Evolutionary conservation across 129 eudicot genomes (phyloP), one percentile per base, ranked within the genome.

Genomic region (Escallonia herrerae): DNA sequence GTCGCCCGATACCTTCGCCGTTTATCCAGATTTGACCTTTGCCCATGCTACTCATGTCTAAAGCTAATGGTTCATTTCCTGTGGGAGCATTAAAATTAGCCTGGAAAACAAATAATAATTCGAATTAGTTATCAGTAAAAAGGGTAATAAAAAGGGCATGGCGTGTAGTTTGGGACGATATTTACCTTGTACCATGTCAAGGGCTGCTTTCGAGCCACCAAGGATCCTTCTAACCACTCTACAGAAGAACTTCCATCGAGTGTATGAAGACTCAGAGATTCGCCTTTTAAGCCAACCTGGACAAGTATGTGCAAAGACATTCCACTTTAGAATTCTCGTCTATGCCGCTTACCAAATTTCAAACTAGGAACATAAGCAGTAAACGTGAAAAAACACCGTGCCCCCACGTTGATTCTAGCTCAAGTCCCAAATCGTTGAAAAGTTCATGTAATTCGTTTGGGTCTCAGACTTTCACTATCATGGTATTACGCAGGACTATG

Each of bases 161-260:
- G 0, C 33, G 33, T 1, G 33, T 22, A 2, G 46, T 10, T 22
- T 14, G 46, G 12, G n/a, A 5, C 14, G 42, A 48, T 54, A 56
- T 44, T 72, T 70, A 91, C 97, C 97, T 91, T 91, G 80, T 84
- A 87, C 97, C 97, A 91, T 52, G 97, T 83, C 14, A 91, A 79
- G 51, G 97, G 86, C 60, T 85, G 95, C 62, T 76, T 91, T 56
- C 80, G 90, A 78, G 87, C 95, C 74, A 85, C 72, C 15, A 71
- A 72, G 55, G 90, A 69, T 72, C 82, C 87, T 53, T 74, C 61
- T 58, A 72, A 75, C 97, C 97, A 91, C 56, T 83, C 85, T 9
- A 81, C 90, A 8, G 96, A 74, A 47, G 96, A 87, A 71, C 90
- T 77, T 62, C 95, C 96, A 3, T 56, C 70, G 47, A 76, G 70